phyloP scores from a whole-genome alignment of 768 basidiomycete genomes.

The Boletus barrowsii region DNA sequence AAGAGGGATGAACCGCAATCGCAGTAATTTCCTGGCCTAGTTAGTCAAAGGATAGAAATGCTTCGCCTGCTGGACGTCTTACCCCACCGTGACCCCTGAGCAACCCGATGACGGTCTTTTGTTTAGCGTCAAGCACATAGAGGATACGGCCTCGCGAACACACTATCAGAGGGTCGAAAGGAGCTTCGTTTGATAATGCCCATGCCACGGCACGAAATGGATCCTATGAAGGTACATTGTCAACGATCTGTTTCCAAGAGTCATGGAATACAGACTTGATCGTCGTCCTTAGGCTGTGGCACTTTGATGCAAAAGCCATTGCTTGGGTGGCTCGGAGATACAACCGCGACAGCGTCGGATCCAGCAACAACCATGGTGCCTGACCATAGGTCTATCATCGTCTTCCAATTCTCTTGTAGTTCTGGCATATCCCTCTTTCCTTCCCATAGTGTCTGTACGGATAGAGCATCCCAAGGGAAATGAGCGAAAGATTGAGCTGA shows the following conservation, averaged over 20 bases:
- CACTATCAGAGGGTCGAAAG: constrained; percentile 57
- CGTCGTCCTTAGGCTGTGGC: constrained; percentile 16
- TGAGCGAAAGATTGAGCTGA: constrained; percentile 38
- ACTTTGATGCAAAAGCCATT: constrained; percentile 35
- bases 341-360: constrained; percentile 34
- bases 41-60: constrained; percentile 4
- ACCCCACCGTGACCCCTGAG: constrained; percentile 75
- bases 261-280: constrained; percentile 14
- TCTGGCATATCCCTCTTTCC: constrained; percentile 33
- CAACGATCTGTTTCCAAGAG: not conserved
- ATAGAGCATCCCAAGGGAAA: constrained; percentile 40
- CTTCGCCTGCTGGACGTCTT: constrained; percentile 25
- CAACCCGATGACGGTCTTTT: constrained; percentile 40
- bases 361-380: constrained; percentile 53
- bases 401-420: constrained; percentile 40
- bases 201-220: constrained; percentile 47
- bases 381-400: constrained; percentile 45
- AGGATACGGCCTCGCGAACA: constrained; percentile 53
- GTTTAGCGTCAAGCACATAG: constrained; percentile 51
- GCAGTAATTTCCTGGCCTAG: constrained; percentile 59
- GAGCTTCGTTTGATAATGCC: constrained; percentile 45
- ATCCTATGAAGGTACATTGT: constrained; percentile 16
- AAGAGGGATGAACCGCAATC: constrained; percentile 58
- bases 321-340: constrained; percentile 27
- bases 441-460: constrained; percentile 40